phyloP scores from a whole-genome alignment of 2,329 filamentous ascomycete genomes.

The Diaporthe caulivora region DNA sequence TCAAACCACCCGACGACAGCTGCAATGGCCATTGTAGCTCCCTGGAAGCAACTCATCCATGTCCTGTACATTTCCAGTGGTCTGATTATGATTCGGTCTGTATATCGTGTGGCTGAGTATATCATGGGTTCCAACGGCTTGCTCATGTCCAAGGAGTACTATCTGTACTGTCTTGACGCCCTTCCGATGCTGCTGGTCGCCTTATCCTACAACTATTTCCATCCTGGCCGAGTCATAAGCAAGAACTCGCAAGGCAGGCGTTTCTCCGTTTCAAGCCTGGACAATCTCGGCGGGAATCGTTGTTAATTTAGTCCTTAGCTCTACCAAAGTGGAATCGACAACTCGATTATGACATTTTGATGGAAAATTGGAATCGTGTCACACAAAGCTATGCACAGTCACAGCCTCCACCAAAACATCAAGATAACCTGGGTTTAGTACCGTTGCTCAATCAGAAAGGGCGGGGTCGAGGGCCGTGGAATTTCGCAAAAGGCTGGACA shows the following conservation, averaged over 20 bases:
- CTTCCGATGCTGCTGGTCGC: slow-evolving; percentile 25
- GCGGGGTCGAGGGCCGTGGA: too few relatives aligned
- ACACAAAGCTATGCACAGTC: too few relatives aligned
- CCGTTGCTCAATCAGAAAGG: too few relatives aligned
- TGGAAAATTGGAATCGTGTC: too few relatives aligned
- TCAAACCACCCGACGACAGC: neutral
- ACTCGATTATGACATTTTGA: neutral
- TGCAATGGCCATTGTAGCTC: neutral
- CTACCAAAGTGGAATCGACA: neutral
- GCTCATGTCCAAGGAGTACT: slow-evolving; percentile 18
- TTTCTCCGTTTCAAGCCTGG: neutral
- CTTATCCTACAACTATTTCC: neutral
- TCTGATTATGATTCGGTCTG: slow-evolving; percentile 22
- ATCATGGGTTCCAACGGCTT: neutral
- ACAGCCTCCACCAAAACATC: too few relatives aligned
- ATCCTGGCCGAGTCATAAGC: slow-evolving; percentile 15
- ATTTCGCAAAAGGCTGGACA: too few relatives aligned
- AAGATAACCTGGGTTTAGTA: too few relatives aligned
- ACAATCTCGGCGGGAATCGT: neutral
- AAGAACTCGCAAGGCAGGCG: neutral
- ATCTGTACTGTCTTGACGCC: slow-evolving; percentile 6
- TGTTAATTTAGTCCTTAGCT: neutral
- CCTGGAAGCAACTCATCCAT: slow-evolving; percentile 14
- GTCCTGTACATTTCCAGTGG: slow-evolving; percentile 8
- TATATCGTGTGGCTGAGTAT: slow-evolving; percentile 19